phyloP scores from a whole-genome alignment of 2,329 filamentous ascomycete species.

The Mycosphaerella sp. region DNA sequence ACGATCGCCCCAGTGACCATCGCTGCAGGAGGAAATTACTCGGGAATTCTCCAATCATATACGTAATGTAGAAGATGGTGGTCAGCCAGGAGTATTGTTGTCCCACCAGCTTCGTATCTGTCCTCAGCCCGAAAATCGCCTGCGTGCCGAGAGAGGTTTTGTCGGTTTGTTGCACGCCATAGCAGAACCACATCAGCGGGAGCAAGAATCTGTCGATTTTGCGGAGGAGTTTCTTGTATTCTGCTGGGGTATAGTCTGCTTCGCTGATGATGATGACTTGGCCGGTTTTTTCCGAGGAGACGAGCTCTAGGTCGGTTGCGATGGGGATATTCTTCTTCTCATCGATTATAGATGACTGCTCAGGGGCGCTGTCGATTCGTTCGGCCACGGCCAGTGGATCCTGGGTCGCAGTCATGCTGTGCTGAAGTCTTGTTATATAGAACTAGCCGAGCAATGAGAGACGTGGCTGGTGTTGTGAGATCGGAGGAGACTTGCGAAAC shows the following conservation, averaged over 20 bases:
- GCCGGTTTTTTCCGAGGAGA: slow-evolving; percentile 15
- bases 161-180: slow-evolving; percentile 47
- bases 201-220: slow-evolving; percentile 45
- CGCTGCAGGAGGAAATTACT: slow-evolving; percentile 35
- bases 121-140: slow-evolving; percentile 49
- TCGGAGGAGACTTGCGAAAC: not conserved
- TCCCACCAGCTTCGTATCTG: slow-evolving; percentile 37
- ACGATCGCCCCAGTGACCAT: slow-evolving; percentile 33
- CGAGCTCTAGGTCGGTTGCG: slow-evolving; percentile 12
- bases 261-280: slow-evolving; percentile 20
- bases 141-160: slow-evolving; percentile 37
- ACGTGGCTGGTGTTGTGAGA: too few species aligned
- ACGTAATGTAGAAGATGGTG: slow-evolving; percentile 42
- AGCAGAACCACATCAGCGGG: slow-evolving; percentile 45
- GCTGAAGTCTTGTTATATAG: not conserved
- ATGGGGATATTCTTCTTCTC: slow-evolving; percentile 16
- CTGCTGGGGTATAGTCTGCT: slow-evolving; percentile 26
- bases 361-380: not conserved
- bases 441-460: not conserved
- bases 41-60: slow-evolving; percentile 36
- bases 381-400: not conserved
- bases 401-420: not conserved
- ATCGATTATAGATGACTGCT: not conserved
- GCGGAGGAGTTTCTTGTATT: slow-evolving; percentile 27
- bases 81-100: slow-evolving; percentile 40